Conservation (phyloP, 345 rosid genomes). For the Limnanthes douglasii region DNA sequence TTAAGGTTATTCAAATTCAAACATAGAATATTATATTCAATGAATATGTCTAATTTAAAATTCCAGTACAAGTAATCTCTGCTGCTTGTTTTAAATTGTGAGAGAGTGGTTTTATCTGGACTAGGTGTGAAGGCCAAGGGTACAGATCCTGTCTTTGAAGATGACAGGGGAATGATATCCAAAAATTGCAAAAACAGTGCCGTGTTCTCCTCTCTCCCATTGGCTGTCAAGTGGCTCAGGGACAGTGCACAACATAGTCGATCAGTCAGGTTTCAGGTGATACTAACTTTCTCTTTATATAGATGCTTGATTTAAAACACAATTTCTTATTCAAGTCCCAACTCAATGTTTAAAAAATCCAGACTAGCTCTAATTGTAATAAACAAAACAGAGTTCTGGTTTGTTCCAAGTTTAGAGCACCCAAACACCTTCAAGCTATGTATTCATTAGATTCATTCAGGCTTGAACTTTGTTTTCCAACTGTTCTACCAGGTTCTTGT, state of each 20-base stretch:
- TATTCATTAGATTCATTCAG: too few relatives aligned
- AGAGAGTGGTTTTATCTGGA: neutral
- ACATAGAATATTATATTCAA: neutral
- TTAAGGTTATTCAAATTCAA: too few relatives aligned
- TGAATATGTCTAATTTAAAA: conserved; percentile 4
- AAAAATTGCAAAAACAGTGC: conserved; percentile 46
- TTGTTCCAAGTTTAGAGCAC: too few relatives aligned
- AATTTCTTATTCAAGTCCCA: neutral
- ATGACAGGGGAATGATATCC: conserved; percentile 22
- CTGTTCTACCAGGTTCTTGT: conserved; percentile 57
- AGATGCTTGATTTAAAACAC: neutral
- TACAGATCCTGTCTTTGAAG: conserved; percentile 28
- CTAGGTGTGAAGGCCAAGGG: conserved; percentile 27
- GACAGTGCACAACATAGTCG: conserved; percentile 46
- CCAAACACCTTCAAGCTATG: too few relatives aligned
- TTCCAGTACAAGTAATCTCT: too few relatives aligned
- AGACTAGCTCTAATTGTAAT: too few relatives aligned
- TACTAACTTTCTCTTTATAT: neutral
- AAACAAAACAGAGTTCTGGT: too few relatives aligned
- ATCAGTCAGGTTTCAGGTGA: conserved; percentile 63
- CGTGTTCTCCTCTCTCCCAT: conserved; percentile 78
- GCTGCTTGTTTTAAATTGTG: neutral
- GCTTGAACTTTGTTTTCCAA: too few relatives aligned
- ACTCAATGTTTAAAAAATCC: too few relatives aligned
- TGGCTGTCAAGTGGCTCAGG: conserved; percentile 85